Conservation (phyloP, 805 yeast genomes). For the Candida boidinii region DNA sequence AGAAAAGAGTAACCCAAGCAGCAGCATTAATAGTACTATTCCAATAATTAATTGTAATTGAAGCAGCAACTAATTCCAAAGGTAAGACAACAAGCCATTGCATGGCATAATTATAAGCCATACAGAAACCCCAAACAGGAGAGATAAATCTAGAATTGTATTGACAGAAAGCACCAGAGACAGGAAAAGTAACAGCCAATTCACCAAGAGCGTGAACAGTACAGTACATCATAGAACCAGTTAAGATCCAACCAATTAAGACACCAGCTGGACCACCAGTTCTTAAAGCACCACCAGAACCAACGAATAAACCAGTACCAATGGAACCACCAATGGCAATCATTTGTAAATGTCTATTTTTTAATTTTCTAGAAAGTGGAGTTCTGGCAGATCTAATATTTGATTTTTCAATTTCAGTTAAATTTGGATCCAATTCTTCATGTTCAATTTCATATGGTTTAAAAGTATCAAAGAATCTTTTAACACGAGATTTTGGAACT, state of each 20-base stretch:
- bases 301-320: constrained; percentile 73
- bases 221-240: constrained; percentile 47
- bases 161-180: constrained; percentile 46
- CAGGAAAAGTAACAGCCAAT: constrained; percentile 48
- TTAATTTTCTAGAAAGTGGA: constrained; percentile 38
- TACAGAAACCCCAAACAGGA: constrained; percentile 48
- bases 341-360: constrained; percentile 62
- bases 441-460: constrained; percentile 17
- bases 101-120: constrained; percentile 45
- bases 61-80: constrained; percentile 41
- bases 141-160: constrained; percentile 49
- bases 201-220: constrained; percentile 58
- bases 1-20: constrained; percentile 45
- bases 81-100: constrained; percentile 43
- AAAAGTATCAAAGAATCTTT: constrained; percentile 18
- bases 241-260: constrained; percentile 46
- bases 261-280: constrained; percentile 63
- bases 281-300: constrained; percentile 50
- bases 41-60: constrained; percentile 40
- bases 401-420: constrained; percentile 31
- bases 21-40: constrained; percentile 35
- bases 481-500: no score
- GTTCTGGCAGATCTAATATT: constrained; percentile 33
- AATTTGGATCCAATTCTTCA: constrained; percentile 29
- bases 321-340: constrained; percentile 75